Conservation (phyloP, 2,329 filamentous ascomycete genomes). For the Claviceps africana region DNA sequence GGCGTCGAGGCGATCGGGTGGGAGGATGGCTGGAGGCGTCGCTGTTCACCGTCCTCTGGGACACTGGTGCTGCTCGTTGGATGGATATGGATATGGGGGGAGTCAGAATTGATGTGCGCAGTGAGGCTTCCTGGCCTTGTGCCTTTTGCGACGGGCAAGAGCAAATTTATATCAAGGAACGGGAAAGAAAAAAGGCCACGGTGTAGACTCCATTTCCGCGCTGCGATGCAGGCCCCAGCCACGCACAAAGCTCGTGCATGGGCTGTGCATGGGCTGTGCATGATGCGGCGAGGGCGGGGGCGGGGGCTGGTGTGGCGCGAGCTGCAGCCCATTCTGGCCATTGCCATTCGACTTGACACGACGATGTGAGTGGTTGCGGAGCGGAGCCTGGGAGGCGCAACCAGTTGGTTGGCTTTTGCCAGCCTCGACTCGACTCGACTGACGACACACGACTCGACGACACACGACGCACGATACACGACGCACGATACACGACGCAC, state of each 20-base stretch:
- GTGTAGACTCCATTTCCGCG: slow-evolving; percentile 6
- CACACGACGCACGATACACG: no score
- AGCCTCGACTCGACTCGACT: no score
- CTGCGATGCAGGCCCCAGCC: background rate
- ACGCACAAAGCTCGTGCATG: background rate
- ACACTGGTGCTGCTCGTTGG: background rate
- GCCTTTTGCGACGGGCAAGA: background rate
- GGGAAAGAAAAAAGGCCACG: slow-evolving; percentile 17
- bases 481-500: no score
- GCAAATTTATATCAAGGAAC: background rate
- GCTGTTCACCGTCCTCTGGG: background rate
- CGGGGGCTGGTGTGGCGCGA: background rate
- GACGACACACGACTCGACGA: no score
- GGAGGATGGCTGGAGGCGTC: background rate
- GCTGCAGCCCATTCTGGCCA: background rate
- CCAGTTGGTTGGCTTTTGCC: no score
- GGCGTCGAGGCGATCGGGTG: background rate
- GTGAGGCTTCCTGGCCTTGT: slow-evolving; percentile 1
- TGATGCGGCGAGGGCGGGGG: no score
- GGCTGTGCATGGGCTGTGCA: background rate
- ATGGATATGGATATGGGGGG: no score
- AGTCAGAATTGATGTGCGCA: no score
- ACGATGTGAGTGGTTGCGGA: no score
- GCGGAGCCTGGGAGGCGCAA: no score
- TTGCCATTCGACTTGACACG: no score